Percentiles rank a stretch among this genome's conserved stretches.
Evolutionary conservation across 306 rosid species (phyloP).

Genomic region (Neltuma alba): DNA sequence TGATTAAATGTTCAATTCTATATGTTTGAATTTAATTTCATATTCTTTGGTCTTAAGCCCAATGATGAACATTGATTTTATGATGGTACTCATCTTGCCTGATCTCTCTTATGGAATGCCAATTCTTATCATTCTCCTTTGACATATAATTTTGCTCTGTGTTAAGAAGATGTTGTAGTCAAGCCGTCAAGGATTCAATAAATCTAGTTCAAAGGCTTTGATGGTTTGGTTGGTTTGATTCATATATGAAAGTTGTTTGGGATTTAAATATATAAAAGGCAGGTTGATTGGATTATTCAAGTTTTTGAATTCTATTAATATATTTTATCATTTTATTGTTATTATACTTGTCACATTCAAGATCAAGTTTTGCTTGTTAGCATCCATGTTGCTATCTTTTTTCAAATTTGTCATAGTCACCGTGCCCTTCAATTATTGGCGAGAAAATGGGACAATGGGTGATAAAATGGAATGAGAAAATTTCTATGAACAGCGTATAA

Average conservation of each 20-base stretch:
- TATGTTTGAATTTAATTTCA: too few relatives aligned
- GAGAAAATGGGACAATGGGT: not conserved
- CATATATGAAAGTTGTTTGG: slow-evolving; percentile 20
- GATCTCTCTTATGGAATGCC: too few relatives aligned
- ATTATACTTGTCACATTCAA: not conserved
- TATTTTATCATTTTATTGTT: not conserved
- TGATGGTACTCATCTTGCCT: too few relatives aligned
- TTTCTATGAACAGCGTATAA: not conserved
- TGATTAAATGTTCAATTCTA: too few relatives aligned
- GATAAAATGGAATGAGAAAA: not conserved
- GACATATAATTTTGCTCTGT: too few relatives aligned
- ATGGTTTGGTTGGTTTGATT: slow-evolving; percentile 33
- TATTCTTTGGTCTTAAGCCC: too few relatives aligned
- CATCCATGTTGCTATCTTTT: slow-evolving; percentile 22
- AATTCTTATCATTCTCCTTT: too few relatives aligned
- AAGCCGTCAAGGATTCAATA: too few relatives aligned
- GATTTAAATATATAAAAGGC: slow-evolving; percentile 42
- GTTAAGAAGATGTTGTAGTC: too few relatives aligned
- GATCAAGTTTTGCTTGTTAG: slow-evolving; percentile 18
- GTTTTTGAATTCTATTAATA: slow-evolving; percentile 15
- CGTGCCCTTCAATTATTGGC: not conserved
- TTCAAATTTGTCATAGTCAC: not conserved
- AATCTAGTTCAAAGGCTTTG: not conserved
- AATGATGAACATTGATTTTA: too few relatives aligned
- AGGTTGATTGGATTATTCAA: not conserved